Evolutionary conservation across 805 yeast species (phyloP), one percentile per base, ranked within the genome.

Genomic region (Saccharomycopsis sp.): DNA sequence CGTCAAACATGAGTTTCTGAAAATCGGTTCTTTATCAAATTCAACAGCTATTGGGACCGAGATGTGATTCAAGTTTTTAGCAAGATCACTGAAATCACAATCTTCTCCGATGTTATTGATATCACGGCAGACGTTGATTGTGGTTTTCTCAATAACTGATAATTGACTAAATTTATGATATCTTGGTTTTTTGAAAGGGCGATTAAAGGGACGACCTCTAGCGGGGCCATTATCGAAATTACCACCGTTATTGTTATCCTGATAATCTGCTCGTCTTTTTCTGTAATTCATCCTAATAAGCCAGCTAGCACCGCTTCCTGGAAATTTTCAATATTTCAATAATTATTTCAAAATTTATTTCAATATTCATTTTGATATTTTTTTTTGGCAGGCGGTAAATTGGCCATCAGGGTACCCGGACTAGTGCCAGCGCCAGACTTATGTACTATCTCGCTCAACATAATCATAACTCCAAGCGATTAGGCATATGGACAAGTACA

Each of bases 311-410:
- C n/a, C n/a, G n/a, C n/a, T n/a, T n/a, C n/a, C n/a, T n/a, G n/a
- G n/a, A n/a, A n/a, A n/a, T n/a, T n/a, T n/a, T n/a, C n/a, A n/a
- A n/a, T n/a, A n/a, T n/a, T n/a, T n/a, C n/a, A n/a, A n/a, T n/a
- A n/a, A n/a, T n/a, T n/a, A n/a, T n/a, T 85, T 83, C 60, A 58
- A 83, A 59, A 54, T 78, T 40, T 73, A 77, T 42, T 85, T 85
- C 71, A 84, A 81, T 57, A 65, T 83, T 43, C 95, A 85, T 62
- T 85, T 85, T 55, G 86, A 76, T n/a, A n/a, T n/a, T n/a, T n/a
- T n/a, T n/a, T n/a, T n/a, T n/a, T n/a, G n/a, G n/a, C n/a, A n/a
- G n/a, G n/a, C n/a, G n/a, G n/a, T n/a, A n/a, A n/a, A n/a, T n/a
- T n/a, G n/a, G n/a, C n/a, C n/a, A n/a, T n/a, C n/a, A n/a, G n/a